Conservation (phyloP, 805 yeast species). For the Ogataea pignaliae region DNA sequence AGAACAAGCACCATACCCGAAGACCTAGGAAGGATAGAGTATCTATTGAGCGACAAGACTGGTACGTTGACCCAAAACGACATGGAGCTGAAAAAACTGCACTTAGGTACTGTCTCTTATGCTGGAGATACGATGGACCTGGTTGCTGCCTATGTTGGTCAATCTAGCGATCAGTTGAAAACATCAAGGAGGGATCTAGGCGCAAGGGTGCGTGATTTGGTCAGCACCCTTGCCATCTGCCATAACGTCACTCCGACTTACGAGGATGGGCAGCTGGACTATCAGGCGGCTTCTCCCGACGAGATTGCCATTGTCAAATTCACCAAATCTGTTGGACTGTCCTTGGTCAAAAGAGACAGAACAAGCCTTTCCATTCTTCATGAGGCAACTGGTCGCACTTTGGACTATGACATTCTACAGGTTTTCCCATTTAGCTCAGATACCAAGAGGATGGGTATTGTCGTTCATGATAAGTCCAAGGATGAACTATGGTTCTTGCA, state of each 20-base stretch:
- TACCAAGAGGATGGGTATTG: constrained; percentile 92
- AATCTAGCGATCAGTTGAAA: constrained; percentile 28
- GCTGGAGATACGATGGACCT: constrained; percentile 91
- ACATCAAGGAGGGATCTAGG: constrained; percentile 64
- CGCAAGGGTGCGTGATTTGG: constrained; percentile 71
- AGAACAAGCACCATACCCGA: constrained; percentile 98
- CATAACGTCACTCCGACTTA: constrained; percentile 95
- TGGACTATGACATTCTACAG: constrained; percentile 66
- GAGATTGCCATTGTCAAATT: constrained; percentile 95
- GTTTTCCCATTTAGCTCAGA: constrained; percentile 95
- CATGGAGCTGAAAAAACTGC: constrained; percentile 92
- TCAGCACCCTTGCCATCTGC: constrained; percentile 83
- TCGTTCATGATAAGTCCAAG: constrained; percentile 57
- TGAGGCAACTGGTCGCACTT: constrained; percentile 44
- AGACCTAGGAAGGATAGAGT: constrained; percentile 94
- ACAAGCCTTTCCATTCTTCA: constrained; percentile 66
- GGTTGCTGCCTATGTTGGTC: constrained; percentile 60
- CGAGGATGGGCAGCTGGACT: constrained; percentile 69
- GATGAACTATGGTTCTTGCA: constrained; percentile 80
- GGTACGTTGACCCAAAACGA: constrained; percentile 98
- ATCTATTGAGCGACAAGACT: constrained; percentile 87
- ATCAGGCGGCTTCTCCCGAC: constrained; percentile 98
- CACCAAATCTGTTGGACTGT: constrained; percentile 80
- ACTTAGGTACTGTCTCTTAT: constrained; percentile 88
- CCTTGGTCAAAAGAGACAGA: constrained; percentile 79